These are phyloP conservation scores for Pyronema omphalodes DNA, from an alignment of 495 filamentous ascomycete genomes.

Conservation along the genomic window DNA sequence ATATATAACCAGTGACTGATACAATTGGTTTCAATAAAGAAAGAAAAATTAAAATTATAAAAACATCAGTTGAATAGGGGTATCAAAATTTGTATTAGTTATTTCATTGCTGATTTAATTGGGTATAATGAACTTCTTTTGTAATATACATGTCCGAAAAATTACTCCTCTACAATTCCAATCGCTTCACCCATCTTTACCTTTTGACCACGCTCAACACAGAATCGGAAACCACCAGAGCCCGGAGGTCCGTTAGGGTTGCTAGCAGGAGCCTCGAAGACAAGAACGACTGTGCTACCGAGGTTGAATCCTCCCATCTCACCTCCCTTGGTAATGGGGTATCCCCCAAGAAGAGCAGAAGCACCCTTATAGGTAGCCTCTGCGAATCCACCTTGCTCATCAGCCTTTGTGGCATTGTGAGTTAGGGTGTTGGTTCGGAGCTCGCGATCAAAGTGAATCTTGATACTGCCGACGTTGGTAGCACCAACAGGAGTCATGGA, in stretches of 20 bases:
- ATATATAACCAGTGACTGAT: too few species aligned
- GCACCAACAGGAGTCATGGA: constrained; percentile 88
- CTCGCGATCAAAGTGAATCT: constrained; percentile 92
- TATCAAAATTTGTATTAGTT: too few species aligned
- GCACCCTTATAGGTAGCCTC: constrained; percentile 78
- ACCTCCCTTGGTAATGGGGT: constrained; percentile 68
- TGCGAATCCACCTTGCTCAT: constrained; percentile 69
- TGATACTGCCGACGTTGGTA: constrained; percentile 96
- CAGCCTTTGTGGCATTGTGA: constrained; percentile 66
- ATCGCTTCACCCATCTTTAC: constrained; percentile 77
- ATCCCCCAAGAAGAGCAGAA: constrained; percentile 56
- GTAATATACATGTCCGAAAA: too few species aligned
- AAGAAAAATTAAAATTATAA: too few species aligned
- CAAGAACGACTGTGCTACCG: constrained; percentile 84
- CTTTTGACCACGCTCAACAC: constrained; percentile 63
- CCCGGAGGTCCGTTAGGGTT: constrained; percentile 27
- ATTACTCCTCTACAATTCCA: constrained; percentile 38
- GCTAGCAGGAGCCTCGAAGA: constrained; percentile 78
- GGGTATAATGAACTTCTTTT: too few species aligned
- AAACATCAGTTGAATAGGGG: too few species aligned
- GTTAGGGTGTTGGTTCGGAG: constrained; percentile 78
- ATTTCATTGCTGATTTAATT: too few species aligned
- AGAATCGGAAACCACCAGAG: constrained; percentile 62
- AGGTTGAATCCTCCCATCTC: constrained; percentile 98
- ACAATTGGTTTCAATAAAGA: too few species aligned